Evolutionary conservation across 495 filamentous ascomycete species (phyloP), one percentile per base, ranked within the genome.

Genomic region (Pyronema domesticum): DNA sequence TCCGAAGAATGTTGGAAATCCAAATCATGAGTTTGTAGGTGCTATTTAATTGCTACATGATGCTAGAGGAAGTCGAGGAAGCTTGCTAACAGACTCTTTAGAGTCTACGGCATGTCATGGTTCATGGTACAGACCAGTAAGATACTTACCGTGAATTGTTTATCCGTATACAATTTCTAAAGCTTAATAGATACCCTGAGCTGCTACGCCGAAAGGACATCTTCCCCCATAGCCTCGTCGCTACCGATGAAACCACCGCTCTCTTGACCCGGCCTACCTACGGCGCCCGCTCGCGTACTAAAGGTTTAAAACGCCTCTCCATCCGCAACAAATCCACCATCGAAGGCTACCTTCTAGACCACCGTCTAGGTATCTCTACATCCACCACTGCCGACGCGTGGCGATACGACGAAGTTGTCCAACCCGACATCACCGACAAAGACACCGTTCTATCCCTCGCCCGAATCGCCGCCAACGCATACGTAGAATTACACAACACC

Each of bases 371-470:
- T 78, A 10, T 72, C 76, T 47, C 72, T 72, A 19, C 72, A 82
- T 40, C 76, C 74, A 36, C 72, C 80, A 6, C 81, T 76, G 53
- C 37, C 11, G 59, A 62, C 4, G 85, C 82, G 30, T 98, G 91
- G 91, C 81, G 80, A 2, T 72, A 83, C 60, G 91, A 96, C 56
- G 79, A 83, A 18, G 70, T 95, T 1, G 62, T 74, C 1, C 85
- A 79, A 0, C 91, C 91, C 10, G 81, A 98, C 68, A 68, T 89
- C 35, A 85, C 86, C 18, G 82, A 95, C 65, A 94, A 89, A 68
- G 72, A 79, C 40, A 94, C 86, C 0, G 76, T 98, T 11, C 57
- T 96, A 55, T 85, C 73, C 17, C 77, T 98, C 61, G 88, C 93
- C 0, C 75, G 79, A 56, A 89, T 95, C 76, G 81, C 91, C 0